Evolutionary conservation across 768 basidiomycete species (phyloP), one percentile per base, ranked within the genome.

Genomic region (Termitomyces sp.): DNA sequence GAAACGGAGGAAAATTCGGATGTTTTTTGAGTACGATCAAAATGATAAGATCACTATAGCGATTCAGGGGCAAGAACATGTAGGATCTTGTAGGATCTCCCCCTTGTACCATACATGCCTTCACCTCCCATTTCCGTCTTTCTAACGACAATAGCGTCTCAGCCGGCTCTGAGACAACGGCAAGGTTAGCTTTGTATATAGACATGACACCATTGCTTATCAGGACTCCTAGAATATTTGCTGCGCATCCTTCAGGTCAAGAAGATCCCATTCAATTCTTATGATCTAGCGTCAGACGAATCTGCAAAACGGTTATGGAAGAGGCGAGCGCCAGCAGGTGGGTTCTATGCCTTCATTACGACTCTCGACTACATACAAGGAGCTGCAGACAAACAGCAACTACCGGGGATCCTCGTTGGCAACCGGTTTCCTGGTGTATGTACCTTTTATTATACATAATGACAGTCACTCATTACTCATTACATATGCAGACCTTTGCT

Each of bases 61-160:
- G 7, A 13, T 13, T 24, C 20, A 15, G 22, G 20, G 45, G 45
- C 5, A 46, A 22, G 11, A 28, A 28, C 4, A 28, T 4, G 28
- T 28, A 28, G 4, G 28, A 28, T 2, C 28, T 2, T 28, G 4
- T 32, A 20, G 3, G 35, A 52, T 20, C 5, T 45, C 11, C 11
- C 3, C 32, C 12, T 33, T 24, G 15, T 16, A 56, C 28, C 38
- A 28, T 32, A 7, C 16, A 92, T 91, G 89, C 80, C 87, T 57
- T 84, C 91, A n/a, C 92, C 92, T 7, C 92, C 92, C 8, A 88
- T 94, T 61, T 85, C 90, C 67, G 70, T 91, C 44, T 94, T 92
- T 72, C 81, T 94, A 58, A 94, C 93, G n/a, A 94, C 93, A 16
- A 94, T 94, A 64, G 89, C 88, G 2, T 91, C 90, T 52, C 89